phyloP scores from a whole-genome alignment of 2,329 filamentous ascomycete genomes.

The Sarocladium brachiariae region DNA sequence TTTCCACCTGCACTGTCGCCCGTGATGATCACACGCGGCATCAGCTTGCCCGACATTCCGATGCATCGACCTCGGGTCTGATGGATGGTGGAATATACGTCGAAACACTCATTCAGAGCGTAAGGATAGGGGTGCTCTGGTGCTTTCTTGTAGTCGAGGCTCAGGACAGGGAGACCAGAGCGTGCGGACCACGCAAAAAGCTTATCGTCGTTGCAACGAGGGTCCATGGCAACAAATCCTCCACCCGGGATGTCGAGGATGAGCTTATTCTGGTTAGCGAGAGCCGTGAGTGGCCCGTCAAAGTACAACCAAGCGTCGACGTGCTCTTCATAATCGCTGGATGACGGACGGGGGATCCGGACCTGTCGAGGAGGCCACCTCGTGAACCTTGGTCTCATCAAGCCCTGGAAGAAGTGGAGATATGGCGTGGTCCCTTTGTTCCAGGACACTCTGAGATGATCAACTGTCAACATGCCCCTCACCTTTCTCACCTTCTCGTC shows the following conservation, averaged over 20 bases:
- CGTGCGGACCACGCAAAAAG: conserved; percentile 87
- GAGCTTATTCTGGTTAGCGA: conserved; percentile 69
- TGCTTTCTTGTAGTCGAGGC: conserved; percentile 69
- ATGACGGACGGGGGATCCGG: conserved; percentile 71
- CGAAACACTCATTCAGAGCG: conserved; percentile 42
- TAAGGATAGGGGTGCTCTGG: conserved; percentile 44
- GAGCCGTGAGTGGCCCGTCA: conserved; percentile 73
- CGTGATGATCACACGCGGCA: conserved; percentile 35
- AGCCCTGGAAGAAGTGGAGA: conserved; percentile 60
- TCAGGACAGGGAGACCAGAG: conserved; percentile 80
- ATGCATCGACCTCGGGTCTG: conserved; percentile 35
- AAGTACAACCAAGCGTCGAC: conserved; percentile 90
- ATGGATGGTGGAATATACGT: conserved; percentile 34
- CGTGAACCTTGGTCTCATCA: conserved; percentile 73
- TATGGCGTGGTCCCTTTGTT: conserved; percentile 92
- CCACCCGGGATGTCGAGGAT: conserved; percentile 89
- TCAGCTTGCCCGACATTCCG: conserved; percentile 32
- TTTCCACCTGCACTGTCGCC: conserved; percentile 45
- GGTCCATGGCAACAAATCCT: conserved; percentile 94
- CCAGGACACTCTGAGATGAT: conserved; percentile 89
- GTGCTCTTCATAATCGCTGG: conserved; percentile 77
- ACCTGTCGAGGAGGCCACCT: conserved; percentile 76
- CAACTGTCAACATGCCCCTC: conserved; percentile 75
- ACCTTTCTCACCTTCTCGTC: conserved; percentile 96
- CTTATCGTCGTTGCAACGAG: conserved; percentile 91